phyloP scores from a whole-genome alignment of 2,329 filamentous ascomycete species.

The Ceratocystis papillata region DNA sequence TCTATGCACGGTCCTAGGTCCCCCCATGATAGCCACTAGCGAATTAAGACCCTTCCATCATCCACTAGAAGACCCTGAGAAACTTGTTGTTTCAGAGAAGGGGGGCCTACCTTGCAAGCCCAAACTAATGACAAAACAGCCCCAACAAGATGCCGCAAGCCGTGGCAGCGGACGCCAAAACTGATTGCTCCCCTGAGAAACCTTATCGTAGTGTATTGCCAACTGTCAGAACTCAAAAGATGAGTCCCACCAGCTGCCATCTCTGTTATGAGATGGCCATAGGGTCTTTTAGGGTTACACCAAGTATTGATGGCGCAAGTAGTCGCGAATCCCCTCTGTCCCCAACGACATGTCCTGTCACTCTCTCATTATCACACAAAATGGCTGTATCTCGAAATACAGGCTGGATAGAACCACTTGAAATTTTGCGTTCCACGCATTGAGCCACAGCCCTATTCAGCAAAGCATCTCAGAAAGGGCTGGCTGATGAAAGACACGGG shows the following conservation, averaged over 20 bases:
- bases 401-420: not conserved
- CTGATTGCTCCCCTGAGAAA: no score
- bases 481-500: conserved; percentile 8
- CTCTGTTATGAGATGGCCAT: not conserved
- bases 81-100: conserved; percentile 10
- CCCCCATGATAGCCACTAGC: not conserved
- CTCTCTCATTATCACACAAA: not conserved
- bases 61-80: not conserved
- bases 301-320: no score
- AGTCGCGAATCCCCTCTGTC: not conserved
- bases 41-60: not conserved
- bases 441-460: not conserved
- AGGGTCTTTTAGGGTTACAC: not conserved
- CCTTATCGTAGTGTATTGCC: no score
- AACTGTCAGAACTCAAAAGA: no score
- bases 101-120: not conserved
- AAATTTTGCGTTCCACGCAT: not conserved
- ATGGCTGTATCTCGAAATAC: not conserved
- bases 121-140: not conserved
- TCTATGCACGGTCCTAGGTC: not conserved
- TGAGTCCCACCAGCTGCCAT: no score
- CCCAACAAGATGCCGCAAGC: not conserved
- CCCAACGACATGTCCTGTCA: not conserved
- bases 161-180: no score
- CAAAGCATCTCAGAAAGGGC: not conserved